Evolutionary conservation across 345 rosid species (phyloP).

Genomic region (Moringa oleifera): DNA sequence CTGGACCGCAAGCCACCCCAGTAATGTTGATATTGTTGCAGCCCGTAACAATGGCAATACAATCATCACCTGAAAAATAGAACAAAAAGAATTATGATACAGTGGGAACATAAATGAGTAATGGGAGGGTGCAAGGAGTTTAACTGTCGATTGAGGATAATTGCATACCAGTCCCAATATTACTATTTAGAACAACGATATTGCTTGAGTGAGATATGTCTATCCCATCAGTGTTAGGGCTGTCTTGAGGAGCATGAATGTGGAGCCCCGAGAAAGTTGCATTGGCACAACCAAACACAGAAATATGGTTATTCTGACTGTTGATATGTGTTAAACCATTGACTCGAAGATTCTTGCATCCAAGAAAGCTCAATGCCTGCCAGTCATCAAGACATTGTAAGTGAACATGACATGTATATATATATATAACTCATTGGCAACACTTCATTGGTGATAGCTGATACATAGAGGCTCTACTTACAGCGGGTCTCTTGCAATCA

Average conservation of each 20-base stretch:
- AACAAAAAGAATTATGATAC: too few relatives aligned
- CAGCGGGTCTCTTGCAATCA: too few relatives aligned
- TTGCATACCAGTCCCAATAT: slow-evolving; percentile 22
- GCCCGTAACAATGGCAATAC: slow-evolving; percentile 19
- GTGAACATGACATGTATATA: too few relatives aligned
- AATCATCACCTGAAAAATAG: slow-evolving; percentile 28
- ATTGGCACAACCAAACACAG: neutral
- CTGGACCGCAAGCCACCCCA: slow-evolving; percentile 24
- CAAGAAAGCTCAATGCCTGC: slow-evolving; percentile 20
- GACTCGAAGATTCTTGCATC: slow-evolving; percentile 8
- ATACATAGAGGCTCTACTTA: too few relatives aligned
- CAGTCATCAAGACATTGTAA: too few relatives aligned
- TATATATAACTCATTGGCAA: too few relatives aligned
- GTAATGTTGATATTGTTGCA: slow-evolving; percentile 14
- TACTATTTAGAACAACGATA: slow-evolving; percentile 6
- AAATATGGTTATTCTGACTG: slow-evolving; percentile 24
- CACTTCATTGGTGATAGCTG: too few relatives aligned
- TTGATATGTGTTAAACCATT: slow-evolving; percentile 19
- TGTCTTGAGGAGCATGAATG: slow-evolving; percentile 27
- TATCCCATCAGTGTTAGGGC: slow-evolving; percentile 42
- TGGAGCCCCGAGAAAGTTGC: slow-evolving; percentile 12
- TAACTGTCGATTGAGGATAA: neutral
- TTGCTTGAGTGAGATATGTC: slow-evolving; percentile 14
- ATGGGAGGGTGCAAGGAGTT: neutral
- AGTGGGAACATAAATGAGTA: too few relatives aligned